Evolutionary conservation across 23 red algal genomes (phyloP).

Genomic region (Agarophyton chilense): DNA sequence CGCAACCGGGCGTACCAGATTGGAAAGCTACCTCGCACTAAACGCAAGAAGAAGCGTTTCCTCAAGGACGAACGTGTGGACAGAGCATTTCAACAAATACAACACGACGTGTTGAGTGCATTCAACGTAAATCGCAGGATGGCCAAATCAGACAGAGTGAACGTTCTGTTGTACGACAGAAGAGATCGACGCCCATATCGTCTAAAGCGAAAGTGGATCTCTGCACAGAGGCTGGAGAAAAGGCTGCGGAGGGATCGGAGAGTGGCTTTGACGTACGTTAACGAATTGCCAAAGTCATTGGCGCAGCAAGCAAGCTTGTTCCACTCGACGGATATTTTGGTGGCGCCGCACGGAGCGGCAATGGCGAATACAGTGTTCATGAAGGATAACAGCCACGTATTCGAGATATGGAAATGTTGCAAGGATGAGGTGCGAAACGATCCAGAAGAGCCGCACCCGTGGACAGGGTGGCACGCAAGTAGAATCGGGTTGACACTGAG

Average conservation of each 20-base stretch:
- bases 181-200: background rate
- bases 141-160: background rate
- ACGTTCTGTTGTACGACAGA: constrained; percentile 17
- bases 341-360: constrained; percentile 48
- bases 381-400: background rate
- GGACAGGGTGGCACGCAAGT: constrained; percentile 28
- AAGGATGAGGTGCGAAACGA: background rate
- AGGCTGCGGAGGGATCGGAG: background rate
- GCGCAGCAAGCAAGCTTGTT: background rate
- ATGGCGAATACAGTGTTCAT: constrained; percentile 45
- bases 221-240: background rate
- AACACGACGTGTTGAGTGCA: background rate
- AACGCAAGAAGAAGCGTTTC: background rate
- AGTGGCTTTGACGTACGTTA: background rate
- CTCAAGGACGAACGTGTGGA: background rate
- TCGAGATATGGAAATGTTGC: constrained; percentile 56
- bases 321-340: constrained; percentile 18
- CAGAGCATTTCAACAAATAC: background rate
- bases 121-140: background rate
- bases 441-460: background rate
- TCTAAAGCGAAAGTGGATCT: background rate
- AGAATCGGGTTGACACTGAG: background rate
- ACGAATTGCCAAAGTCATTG: constrained; percentile 20
- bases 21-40: background rate
- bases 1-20: background rate